Percentiles rank a stretch among this genome's conserved stretches.
Evolutionary conservation across 2,329 filamentous ascomycete genomes (phyloP).

Genomic region (Calonectria fujianensis): DNA sequence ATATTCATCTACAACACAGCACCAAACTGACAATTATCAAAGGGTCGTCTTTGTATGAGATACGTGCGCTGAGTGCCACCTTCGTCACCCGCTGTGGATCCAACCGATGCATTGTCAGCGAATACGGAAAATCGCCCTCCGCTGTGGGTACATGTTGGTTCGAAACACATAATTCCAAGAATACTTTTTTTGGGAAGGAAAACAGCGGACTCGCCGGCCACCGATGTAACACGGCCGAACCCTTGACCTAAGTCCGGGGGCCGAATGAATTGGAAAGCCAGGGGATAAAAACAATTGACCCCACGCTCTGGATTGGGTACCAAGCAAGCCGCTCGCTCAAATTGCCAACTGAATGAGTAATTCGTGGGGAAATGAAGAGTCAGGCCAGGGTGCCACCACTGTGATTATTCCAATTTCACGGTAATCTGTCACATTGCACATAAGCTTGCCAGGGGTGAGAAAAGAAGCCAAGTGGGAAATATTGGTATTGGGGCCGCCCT

Average conservation of each 20-base stretch:
- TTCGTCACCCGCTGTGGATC: not conserved
- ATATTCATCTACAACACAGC: not conserved
- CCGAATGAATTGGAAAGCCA: conserved; percentile 1
- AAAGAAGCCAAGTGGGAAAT: conserved; percentile 22
- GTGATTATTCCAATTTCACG: conserved; percentile 30
- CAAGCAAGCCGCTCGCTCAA: conserved; percentile 15
- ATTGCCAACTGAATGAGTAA: conserved; percentile 28
- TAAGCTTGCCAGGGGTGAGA: not conserved
- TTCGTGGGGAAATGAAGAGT: conserved; percentile 39
- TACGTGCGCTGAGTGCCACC: not conserved
- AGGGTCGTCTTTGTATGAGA: not conserved
- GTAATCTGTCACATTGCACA: conserved; percentile 8
- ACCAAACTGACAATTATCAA: not conserved
- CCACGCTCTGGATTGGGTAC: conserved; percentile 5
- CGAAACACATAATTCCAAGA: conserved; percentile 16
- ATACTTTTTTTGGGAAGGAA: not conserved
- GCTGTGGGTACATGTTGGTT: not conserved
- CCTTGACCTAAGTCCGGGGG: conserved; percentile 2
- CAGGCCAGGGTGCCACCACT: conserved; percentile 26
- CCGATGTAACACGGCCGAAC: conserved; percentile 27
- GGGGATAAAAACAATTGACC: conserved; percentile 9
- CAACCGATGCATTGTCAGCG: conserved; percentile 4
- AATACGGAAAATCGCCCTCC: conserved; percentile 6
- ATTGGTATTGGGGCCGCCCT: conserved; percentile 36
- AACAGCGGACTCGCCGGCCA: not conserved